These are phyloP conservation scores for Trypanosoma rangeli DNA, from an alignment of 208 protist genomes.

Conservation along the genomic window DNA sequence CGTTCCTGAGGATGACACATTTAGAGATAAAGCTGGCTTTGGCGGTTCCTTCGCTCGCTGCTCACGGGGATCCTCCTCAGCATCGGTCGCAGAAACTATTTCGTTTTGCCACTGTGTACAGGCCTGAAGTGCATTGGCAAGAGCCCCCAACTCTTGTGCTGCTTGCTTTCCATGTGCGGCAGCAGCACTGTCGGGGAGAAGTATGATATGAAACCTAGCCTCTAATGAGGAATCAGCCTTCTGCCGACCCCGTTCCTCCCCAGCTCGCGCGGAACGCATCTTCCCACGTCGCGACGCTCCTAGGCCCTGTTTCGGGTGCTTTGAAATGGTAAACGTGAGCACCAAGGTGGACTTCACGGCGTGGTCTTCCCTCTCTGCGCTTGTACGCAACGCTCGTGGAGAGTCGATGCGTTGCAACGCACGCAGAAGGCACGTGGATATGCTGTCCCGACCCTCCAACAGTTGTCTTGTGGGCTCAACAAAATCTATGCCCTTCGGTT, in stretches of 20 bases:
- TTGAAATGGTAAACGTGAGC: constrained; percentile 23
- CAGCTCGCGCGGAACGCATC: neutral
- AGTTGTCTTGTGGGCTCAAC: constrained; percentile 13
- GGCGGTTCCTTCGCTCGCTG: neutral
- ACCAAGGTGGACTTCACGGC: constrained; percentile 23
- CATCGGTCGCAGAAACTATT: neutral
- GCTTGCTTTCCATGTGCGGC: constrained; percentile 20
- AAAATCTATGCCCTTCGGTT: constrained; percentile 23
- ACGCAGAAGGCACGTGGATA: constrained; percentile 3
- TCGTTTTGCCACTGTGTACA: constrained; percentile 18
- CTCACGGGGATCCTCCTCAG: neutral
- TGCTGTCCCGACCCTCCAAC: neutral
- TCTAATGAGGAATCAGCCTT: neutral
- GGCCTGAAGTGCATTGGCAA: constrained; percentile 20
- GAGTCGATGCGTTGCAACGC: constrained; percentile 21
- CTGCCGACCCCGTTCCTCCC: neutral
- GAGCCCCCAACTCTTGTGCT: constrained; percentile 18
- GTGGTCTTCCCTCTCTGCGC: constrained; percentile 27
- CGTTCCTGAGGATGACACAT: neutral
- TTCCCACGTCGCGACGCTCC: neutral
- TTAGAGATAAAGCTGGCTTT: neutral
- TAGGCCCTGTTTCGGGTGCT: neutral
- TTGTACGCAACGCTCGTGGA: constrained; percentile 19
- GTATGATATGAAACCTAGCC: constrained; percentile 24
- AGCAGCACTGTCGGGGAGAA: constrained; percentile 26